Base-by-base conservation (phyloP, 768 basidiomycete species). In the Mycena haematopus region DNA sequence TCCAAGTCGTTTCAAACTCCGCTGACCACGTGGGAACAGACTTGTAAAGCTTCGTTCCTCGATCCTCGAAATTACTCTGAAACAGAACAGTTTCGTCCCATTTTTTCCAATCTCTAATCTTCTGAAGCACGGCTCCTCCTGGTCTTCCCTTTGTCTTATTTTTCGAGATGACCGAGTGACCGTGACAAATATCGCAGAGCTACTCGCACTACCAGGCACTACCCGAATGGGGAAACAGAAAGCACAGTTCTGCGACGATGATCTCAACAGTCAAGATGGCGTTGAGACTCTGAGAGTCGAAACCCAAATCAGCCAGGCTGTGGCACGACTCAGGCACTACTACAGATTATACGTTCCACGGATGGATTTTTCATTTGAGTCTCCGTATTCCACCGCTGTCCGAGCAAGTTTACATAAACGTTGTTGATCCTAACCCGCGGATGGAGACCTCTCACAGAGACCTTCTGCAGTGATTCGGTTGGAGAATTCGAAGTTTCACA, bases 1-100 rank as follows among this genome's bases (percentile, higher is more conserved):
- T 45, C 22, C 44, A 42, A 45, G 44, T 45, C 40, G 17, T 31
- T 58, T 63, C 56, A 63, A 63, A 22, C 54, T 59, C 55, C 55
- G 62, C 25, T 10, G 51, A 36, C 47, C 56, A 57, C 62, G 62
- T 63, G 62, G 56, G 51, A 63, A 57, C 45, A 27, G 49, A 35
- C 40, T 38, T 21, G 52, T 52, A 51, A 25, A 33, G 56, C 42
- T 63, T 63, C 62, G n/a, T 47, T 45, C 52, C 11, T 24, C 46
- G 7, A 24, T 45, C 52, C 11, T 24, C 46, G 7, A 24, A 44
- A 31, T 58, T 27, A 6, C 42, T 31, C 14, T 44, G 63, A 52
- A 64, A 64, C 56, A 27, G 1, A 22, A 53, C 50, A 53, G 42
- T 52, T 51, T 14, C 1, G 5, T n/a, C 25, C n/a, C 11, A 6